Percentiles rank a stretch among this genome's conserved stretches.
Conservation (phyloP, 176 grass and related monocot genomes). For the Ensete glaucum region DNA sequence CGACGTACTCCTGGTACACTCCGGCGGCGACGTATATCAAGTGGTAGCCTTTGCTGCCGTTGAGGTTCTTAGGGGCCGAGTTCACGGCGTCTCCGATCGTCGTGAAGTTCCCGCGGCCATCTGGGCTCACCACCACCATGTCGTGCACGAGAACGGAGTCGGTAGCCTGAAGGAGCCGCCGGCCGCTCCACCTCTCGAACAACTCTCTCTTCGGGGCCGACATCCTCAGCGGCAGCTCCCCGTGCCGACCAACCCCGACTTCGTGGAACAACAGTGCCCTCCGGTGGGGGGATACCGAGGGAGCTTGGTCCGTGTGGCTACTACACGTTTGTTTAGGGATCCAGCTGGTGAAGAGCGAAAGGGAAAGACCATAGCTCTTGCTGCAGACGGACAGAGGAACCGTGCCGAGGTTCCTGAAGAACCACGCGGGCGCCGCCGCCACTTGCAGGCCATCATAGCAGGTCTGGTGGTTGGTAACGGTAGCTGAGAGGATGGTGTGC, state of each 20-base stretch:
- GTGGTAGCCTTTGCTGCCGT: constrained; percentile 60
- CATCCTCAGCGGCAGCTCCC: constrained; percentile 33
- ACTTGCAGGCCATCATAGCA: constrained; percentile 56
- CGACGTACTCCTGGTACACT: constrained; percentile 79
- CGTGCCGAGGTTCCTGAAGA: constrained; percentile 42
- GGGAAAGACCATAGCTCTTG: constrained; percentile 68
- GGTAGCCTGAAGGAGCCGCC: constrained; percentile 20
- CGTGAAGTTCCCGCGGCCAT: constrained; percentile 50
- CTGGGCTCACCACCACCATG: constrained; percentile 47
- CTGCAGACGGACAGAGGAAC: constrained; percentile 42
- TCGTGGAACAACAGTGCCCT: constrained; percentile 34
- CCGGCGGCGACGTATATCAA: constrained; percentile 66
- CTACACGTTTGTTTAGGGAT: constrained; percentile 32
- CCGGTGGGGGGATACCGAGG: constrained; percentile 15
- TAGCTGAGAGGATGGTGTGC: constrained; percentile 67
- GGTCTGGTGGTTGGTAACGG: constrained; percentile 85
- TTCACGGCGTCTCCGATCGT: constrained; percentile 49
- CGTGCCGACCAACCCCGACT: constrained; percentile 1
- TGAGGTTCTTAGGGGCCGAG: constrained; percentile 44
- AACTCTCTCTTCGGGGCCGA: constrained; percentile 23
- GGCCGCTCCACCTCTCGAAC: constrained; percentile 17
- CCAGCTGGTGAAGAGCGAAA: constrained; percentile 79
- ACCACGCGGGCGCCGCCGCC: constrained; percentile 64
- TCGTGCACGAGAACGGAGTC: constrained; percentile 28
- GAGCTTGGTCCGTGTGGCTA: constrained; percentile 19